Base-by-base conservation (phyloP, 108 stramenopile genomes). In the Nitzschia sp. region DNA sequence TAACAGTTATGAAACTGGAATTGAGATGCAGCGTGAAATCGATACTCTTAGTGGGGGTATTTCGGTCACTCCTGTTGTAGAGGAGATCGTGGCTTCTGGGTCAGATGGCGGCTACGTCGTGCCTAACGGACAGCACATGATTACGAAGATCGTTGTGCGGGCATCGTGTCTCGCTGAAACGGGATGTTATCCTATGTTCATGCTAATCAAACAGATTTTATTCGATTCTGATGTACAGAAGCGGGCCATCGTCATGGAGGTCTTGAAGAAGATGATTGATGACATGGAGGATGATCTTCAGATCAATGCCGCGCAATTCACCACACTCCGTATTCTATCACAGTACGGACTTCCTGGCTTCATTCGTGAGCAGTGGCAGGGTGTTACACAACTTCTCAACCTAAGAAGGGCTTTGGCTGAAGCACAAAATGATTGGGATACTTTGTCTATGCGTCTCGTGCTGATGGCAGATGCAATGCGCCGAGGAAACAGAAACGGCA, bases 21-120 rank as follows among this genome's bases (percentile, higher is more conserved):
- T 58, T 45, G 46, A 77, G 26, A 64, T 83, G 33, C 45, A 54
- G 15, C 83, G 73, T 59, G 33, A 82, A 25, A 85, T 95, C 48
- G 89, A 85, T 46, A 80, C 63, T 34, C 73, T 83, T n/a, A 87
- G 89, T 11, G 90, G 90, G 26, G 93, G 93, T 29, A 77, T 94
- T 15, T 41, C 63, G 9, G 74, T 83, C 30, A 47, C 54, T 23
- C 55, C 63, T 1, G 8, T 81, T 15, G 58, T 88, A 31, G 76
- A 82, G 59, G 74, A 77, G 38, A 82, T 88, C 36, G 66, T 69
- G 0, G 41, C n/a, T 3, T 22, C 46, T n/a, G 45, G 52, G 22
- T 64, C 60, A 58, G 76, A 84, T 16, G 78, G 77, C 22, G 81
- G 82, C 27, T 74, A 75, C 19, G 48, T 72, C 35, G 84, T 90